phyloP scores from a whole-genome alignment of 371 early-diverging fungal species.

The Apophysomyces variabilis region DNA sequence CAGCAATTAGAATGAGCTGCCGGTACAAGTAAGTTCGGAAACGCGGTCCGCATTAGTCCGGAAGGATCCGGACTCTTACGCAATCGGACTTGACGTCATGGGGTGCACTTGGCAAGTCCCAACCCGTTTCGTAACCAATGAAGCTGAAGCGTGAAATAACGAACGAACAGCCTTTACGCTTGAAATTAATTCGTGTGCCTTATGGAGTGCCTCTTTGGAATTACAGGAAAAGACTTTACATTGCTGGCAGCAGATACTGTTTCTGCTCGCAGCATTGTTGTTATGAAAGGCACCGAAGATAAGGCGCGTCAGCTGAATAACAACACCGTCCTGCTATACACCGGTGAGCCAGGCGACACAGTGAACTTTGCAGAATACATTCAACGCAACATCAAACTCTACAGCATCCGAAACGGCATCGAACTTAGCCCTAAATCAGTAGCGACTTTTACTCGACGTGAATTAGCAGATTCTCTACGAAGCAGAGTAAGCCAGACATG shows the following conservation, averaged over 20 bases:
- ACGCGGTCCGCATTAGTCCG: too few relatives aligned
- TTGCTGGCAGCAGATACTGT: conserved; percentile 86
- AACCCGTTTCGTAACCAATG: too few relatives aligned
- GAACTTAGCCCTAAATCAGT: conserved; percentile 81
- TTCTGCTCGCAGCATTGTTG: conserved; percentile 86
- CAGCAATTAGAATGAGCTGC: too few relatives aligned
- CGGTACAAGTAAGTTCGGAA: too few relatives aligned
- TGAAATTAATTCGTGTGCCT: conserved; percentile 9
- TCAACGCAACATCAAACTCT: conserved; percentile 90
- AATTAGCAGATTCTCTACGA: conserved; percentile 87
- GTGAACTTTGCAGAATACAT: conserved; percentile 96
- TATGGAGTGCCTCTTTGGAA: conserved; percentile 93
- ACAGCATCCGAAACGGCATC: conserved; percentile 85
- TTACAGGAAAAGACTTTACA: conserved; percentile 94
- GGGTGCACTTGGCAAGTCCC: neutral
- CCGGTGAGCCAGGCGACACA: conserved; percentile 96
- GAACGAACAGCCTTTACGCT: neutral
- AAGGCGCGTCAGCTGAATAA: conserved; percentile 84
- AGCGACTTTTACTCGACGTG: conserved; percentile 86
- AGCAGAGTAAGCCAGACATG: conserved; percentile 68
- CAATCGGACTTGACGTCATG: too few relatives aligned
- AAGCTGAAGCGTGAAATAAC: too few relatives aligned
- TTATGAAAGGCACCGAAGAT: conserved; percentile 91
- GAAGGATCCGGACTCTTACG: too few relatives aligned
- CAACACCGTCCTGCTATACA: conserved; percentile 82